Conservation (phyloP, 768 basidiomycete species). For the Leccinum ochraceum region DNA sequence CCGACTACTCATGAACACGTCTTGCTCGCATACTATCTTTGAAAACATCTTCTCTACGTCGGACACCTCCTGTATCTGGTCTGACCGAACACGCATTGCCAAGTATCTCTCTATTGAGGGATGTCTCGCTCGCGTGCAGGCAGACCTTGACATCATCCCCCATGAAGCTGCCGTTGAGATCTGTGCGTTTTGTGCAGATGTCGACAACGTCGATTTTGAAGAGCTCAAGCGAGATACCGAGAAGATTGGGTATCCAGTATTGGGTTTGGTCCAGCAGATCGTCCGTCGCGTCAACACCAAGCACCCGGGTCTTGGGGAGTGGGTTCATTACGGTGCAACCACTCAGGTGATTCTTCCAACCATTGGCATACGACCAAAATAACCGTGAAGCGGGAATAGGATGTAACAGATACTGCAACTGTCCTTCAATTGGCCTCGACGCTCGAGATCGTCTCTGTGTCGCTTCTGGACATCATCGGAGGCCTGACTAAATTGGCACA, state of each 20-base stretch:
- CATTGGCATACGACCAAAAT: background rate
- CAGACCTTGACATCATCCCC: conserved; percentile 41
- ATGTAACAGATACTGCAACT: conserved; percentile 50
- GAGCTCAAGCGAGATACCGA: conserved; percentile 41
- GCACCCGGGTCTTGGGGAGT: conserved; percentile 42
- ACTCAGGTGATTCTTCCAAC: conserved; percentile 40
- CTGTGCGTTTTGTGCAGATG: conserved; percentile 33
- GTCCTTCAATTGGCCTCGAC: conserved; percentile 44
- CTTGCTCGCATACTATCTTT: conserved; percentile 30
- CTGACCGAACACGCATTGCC: conserved; percentile 31
- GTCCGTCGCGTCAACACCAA: conserved; percentile 38
- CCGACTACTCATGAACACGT: no score
- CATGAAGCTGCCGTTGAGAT: conserved; percentile 39
- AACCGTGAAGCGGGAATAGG: conserved; percentile 29
- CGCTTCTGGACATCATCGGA: conserved; percentile 32
- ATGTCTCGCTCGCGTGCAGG: conserved; percentile 40
- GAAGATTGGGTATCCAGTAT: conserved; percentile 46
- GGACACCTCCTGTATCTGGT: conserved; percentile 42
- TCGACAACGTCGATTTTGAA: conserved; percentile 40
- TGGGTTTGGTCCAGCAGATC: conserved; percentile 46
- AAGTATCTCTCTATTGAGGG: conserved; percentile 34
- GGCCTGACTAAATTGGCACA: conserved; percentile 32
- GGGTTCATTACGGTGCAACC: conserved; percentile 50
- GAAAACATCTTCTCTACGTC: conserved; percentile 43
- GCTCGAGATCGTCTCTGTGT: conserved; percentile 32